phyloP scores from a whole-genome alignment of 2,329 filamentous ascomycete species.

The Lojkania enalia region DNA sequence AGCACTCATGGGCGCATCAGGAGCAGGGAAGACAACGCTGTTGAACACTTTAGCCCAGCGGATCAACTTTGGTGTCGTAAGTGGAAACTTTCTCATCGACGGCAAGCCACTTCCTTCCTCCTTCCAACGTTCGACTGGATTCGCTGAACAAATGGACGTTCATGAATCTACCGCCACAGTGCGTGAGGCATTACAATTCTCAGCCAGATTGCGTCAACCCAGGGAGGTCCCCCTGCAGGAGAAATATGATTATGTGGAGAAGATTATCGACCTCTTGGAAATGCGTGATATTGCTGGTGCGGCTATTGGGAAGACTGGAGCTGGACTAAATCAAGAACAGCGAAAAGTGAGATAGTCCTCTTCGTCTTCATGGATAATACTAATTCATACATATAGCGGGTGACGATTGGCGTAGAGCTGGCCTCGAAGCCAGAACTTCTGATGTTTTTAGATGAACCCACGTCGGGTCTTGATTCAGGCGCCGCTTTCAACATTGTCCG shows the following conservation, averaged over 20 bases:
- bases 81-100: constrained; percentile 52
- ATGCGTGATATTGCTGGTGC: constrained; percentile 68
- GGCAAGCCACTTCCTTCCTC: constrained; percentile 58
- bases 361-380: not conserved
- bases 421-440: constrained; percentile 70
- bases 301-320: constrained; percentile 61
- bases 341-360: constrained; percentile 50
- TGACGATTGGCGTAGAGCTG: constrained; percentile 65
- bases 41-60: constrained; percentile 46
- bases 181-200: constrained; percentile 66
- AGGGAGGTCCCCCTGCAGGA: constrained; percentile 60
- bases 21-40: constrained; percentile 42
- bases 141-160: constrained; percentile 70
- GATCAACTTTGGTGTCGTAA: constrained; percentile 50
- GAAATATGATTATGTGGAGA: constrained; percentile 68
- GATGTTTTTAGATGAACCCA: constrained; percentile 78
- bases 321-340: constrained; percentile 61
- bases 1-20: constrained; percentile 74
- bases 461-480: constrained; percentile 71
- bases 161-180: constrained; percentile 66
- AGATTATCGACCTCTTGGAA: constrained; percentile 65
- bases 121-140: constrained; percentile 78
- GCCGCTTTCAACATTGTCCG: constrained; percentile 68
- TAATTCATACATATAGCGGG: constrained; percentile 40
- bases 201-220: constrained; percentile 64